These are phyloP conservation scores for Stachybotrys echinatus DNA, from an alignment of 2,329 filamentous ascomycete genomes.

Conservation along the genomic window DNA sequence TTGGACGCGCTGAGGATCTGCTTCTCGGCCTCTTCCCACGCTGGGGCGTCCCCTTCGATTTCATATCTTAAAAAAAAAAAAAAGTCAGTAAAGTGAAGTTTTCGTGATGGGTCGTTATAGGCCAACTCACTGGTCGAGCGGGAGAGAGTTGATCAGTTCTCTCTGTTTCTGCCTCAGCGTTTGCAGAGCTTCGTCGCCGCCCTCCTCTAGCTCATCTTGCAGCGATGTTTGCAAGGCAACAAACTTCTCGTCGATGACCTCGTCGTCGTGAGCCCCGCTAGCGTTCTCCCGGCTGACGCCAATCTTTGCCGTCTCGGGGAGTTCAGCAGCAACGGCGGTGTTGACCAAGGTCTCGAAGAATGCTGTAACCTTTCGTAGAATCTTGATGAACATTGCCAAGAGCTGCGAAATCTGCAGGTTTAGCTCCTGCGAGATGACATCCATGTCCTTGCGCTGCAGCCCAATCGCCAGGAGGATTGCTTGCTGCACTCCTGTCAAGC, in stretches of 20 bases:
- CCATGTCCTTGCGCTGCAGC: constrained; percentile 83
- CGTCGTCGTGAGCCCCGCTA: constrained; percentile 63
- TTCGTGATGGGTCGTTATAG: background rate
- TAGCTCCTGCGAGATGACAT: constrained; percentile 74
- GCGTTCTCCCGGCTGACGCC: constrained; percentile 56
- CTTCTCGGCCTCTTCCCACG: constrained; percentile 68
- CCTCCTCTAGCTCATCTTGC: constrained; percentile 80
- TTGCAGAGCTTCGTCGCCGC: constrained; percentile 67
- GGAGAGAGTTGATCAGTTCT: constrained; percentile 83
- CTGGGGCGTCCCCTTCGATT: constrained; percentile 55
- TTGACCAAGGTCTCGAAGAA: constrained; percentile 74
- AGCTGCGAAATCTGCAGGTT: constrained; percentile 70
- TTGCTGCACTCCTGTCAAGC: constrained; percentile 76
- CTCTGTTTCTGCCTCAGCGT: constrained; percentile 75
- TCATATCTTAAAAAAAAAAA: constrained; percentile 45
- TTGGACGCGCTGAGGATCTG: constrained; percentile 58
- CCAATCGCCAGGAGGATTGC: constrained; percentile 86
- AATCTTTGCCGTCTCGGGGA: constrained; percentile 53
- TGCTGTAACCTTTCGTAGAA: constrained; percentile 78
- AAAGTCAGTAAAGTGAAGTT: background rate
- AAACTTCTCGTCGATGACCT: constrained; percentile 60
- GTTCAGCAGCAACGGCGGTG: constrained; percentile 62
- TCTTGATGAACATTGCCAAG: constrained; percentile 96
- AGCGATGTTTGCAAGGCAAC: constrained; percentile 66
- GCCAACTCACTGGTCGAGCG: constrained; percentile 60